phyloP scores from a whole-genome alignment of 139 green algal species.

The Ettlia oleoabundans region DNA sequence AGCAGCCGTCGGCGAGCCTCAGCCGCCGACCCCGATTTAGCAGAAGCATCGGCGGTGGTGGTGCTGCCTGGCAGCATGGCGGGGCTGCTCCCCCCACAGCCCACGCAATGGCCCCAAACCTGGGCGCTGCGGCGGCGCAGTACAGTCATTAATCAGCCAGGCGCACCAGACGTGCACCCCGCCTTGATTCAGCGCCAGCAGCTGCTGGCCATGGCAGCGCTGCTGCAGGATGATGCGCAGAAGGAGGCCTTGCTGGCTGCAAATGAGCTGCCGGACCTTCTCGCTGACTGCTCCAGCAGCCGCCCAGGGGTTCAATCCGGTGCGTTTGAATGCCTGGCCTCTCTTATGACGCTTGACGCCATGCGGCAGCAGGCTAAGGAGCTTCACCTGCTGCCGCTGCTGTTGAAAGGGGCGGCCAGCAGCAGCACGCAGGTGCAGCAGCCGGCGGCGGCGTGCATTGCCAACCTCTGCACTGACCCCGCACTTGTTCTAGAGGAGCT shows the following conservation, averaged over 20 bases:
- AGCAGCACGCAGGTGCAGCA: conserved; percentile 43
- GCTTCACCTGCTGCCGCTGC: conserved; percentile 1
- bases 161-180: neutral
- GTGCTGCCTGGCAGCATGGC: conserved; percentile 6
- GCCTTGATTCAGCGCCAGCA: conserved; percentile 13
- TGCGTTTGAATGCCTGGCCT: conserved; percentile 40
- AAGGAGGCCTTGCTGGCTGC: conserved; percentile 12
- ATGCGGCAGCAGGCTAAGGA: conserved; percentile 29
- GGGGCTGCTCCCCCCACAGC: neutral
- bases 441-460: conserved; percentile 44
- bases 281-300: neutral
- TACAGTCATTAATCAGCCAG: neutral
- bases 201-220: conserved; percentile 9
- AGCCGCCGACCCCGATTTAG: neutral
- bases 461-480: conserved; percentile 51
- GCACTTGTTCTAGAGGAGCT: conserved; percentile 41
- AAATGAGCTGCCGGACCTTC: conserved; percentile 6
- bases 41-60: neutral
- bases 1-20: neutral
- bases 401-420: conserved; percentile 34
- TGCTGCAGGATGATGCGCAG: conserved; percentile 36
- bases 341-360: conserved; percentile 45
- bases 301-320: conserved; percentile 29
- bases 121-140: neutral
- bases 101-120: neutral